Base-by-base conservation (phyloP, 257 asterid genomes). In the Przewalskia tangutica region DNA sequence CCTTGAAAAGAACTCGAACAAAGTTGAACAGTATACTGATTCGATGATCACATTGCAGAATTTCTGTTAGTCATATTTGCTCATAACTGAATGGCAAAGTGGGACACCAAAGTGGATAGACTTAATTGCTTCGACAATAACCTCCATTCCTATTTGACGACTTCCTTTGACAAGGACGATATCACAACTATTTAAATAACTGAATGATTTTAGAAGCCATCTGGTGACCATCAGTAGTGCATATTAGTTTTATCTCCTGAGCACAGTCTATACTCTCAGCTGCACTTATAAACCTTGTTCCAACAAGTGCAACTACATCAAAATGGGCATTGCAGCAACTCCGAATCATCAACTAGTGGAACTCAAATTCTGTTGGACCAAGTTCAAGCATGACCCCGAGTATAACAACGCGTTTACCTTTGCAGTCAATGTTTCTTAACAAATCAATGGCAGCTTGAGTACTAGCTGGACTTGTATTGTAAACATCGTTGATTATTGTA, bases 341-440 rank as follows among this genome's bases (percentile, higher is more conserved):
- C 53, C 70, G 79, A 50, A 87, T 13, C 18, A 81, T 75, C 84
- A 78, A 18, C 79, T 87, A 84, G 23, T 85, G 90, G 16, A 85
- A 85, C 79, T 55, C 64, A 50, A 81, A 79, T 65, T 87, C 88
- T 4, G 73, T 48, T n/a, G 85, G 78, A 79, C 90, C 90, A 56
- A 87, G 88, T 83, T 87, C 88, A 79, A 87, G 90, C 90, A 87
- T 87, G 85, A 85, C 90, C 0, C 90, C 88, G 7, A 85, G 88
- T 83, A 85, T 83, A 67, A 85, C 88, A 82, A 87, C 88, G 81
- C 67, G 84, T 83, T 79, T 87, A 64, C 90, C 90, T 67, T 62
- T 48, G 82, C 85, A 81, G 18, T 81, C 64, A 3, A 87, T 83
- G 18, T 68, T 65, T 13, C 50, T 85, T 36, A 87, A 82, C 59